These are phyloP conservation scores for Xylariales sp. DNA, from an alignment of 2,329 filamentous ascomycete species.

Conservation along the genomic window DNA sequence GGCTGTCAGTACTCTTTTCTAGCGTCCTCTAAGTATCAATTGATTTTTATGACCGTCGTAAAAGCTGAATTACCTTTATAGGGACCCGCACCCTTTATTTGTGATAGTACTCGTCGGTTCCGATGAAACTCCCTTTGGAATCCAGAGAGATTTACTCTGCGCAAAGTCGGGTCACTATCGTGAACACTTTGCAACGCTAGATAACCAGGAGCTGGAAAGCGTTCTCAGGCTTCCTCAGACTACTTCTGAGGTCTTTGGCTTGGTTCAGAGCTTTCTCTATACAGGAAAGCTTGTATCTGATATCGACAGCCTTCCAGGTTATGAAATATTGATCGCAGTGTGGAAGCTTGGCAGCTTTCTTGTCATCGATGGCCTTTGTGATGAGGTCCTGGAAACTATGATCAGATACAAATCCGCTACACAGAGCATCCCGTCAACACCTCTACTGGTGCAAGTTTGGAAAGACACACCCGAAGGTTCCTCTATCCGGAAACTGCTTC, in stretches of 20 bases:
- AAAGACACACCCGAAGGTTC: conserved; percentile 58
- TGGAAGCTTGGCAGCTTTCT: conserved; percentile 54
- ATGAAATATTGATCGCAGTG: conserved; percentile 49
- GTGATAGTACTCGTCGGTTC: conserved; percentile 50
- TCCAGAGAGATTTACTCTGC: conserved; percentile 56
- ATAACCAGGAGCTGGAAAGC: conserved; percentile 40
- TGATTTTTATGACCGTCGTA: not conserved
- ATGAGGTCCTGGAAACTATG: conserved; percentile 54
- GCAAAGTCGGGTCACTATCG: conserved; percentile 45
- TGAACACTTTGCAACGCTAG: conserved; percentile 34
- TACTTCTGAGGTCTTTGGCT: conserved; percentile 47
- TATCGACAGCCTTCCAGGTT: conserved; percentile 39
- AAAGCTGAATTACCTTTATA: conserved; percentile 15
- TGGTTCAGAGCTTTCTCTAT: conserved; percentile 51
- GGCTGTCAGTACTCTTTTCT: not conserved
- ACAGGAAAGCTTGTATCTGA: conserved; percentile 43
- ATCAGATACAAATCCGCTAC: conserved; percentile 48
- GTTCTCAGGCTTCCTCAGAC: conserved; percentile 46
- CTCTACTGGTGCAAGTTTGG: conserved; percentile 58
- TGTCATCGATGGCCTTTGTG: conserved; percentile 50
- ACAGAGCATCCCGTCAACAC: conserved; percentile 51
- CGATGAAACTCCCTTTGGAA: conserved; percentile 48
- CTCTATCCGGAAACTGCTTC: conserved; percentile 51
- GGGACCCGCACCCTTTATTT: conserved; percentile 51
- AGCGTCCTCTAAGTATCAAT: not conserved